Conservation (phyloP, 352 stramenopile genomes). For the Pythium rhizo-oryzae region DNA sequence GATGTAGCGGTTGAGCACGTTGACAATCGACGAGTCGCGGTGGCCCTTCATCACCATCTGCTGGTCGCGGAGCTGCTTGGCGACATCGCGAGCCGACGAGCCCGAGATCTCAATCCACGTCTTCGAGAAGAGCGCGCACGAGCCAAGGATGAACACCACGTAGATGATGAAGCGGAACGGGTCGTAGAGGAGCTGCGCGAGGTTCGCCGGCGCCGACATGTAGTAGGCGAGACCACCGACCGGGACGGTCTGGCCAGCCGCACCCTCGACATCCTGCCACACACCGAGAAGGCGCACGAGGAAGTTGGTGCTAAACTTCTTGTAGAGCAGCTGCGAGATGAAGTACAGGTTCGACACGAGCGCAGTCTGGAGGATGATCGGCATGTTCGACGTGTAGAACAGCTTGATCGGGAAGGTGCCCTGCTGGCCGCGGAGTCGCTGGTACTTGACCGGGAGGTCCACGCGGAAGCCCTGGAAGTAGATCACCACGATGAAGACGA, state of each 20-base stretch:
- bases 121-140: slow-evolving; percentile 99
- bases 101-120: slow-evolving; percentile 99
- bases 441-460: slow-evolving; percentile 96
- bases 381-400: slow-evolving; percentile 99
- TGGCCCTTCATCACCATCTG: slow-evolving; percentile 99
- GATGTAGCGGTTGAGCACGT: slow-evolving; percentile 99
- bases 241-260: slow-evolving; percentile 93
- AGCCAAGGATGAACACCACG: slow-evolving; percentile 98
- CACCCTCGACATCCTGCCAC: slow-evolving; percentile 98
- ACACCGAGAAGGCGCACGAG: slow-evolving; percentile 97
- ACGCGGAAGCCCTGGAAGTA: slow-evolving; percentile 99
- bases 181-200: slow-evolving; percentile 98
- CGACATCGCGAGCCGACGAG: slow-evolving; percentile 96
- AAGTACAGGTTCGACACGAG: slow-evolving; percentile 99
- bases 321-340: slow-evolving; percentile 99
- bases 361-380: slow-evolving; percentile 99
- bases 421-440: slow-evolving; percentile 98
- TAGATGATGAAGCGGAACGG: slow-evolving; percentile 99
- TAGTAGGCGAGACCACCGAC: slow-evolving; percentile 98
- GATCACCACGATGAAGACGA: slow-evolving; percentile 99
- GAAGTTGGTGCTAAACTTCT: slow-evolving; percentile 98
- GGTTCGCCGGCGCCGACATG: slow-evolving; percentile 95
- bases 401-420: slow-evolving; percentile 99
- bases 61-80: slow-evolving; percentile 98
- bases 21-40: slow-evolving; percentile 96